Conservation (phyloP, 371 early-diverging fungal genomes). For the Massospora cicadina region DNA sequence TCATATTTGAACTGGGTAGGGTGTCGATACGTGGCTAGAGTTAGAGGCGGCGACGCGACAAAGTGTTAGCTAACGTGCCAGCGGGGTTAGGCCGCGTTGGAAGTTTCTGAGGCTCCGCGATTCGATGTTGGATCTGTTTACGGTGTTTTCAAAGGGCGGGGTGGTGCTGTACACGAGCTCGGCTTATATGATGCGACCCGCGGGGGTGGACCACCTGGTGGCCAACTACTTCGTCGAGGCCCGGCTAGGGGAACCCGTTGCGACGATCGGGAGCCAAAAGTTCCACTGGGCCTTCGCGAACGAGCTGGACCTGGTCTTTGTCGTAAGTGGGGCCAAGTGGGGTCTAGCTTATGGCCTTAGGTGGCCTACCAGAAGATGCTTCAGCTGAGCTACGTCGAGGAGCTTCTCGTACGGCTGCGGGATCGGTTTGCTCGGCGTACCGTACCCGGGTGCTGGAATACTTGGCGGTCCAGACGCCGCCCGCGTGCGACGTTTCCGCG, state of each 20-base stretch:
- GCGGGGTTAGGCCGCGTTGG: too few species aligned
- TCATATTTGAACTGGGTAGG: too few species aligned
- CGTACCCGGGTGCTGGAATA: background rate
- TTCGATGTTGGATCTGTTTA: conserved; percentile 67
- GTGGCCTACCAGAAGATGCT: conserved; percentile 81
- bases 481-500: background rate
- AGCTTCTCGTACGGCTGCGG: conserved; percentile 43
- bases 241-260: conserved; percentile 35
- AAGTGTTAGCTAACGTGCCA: too few species aligned
- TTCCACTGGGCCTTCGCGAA: conserved; percentile 74
- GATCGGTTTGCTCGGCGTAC: conserved; percentile 11
- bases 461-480: background rate
- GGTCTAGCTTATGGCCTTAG: conserved; percentile 18
- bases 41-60: too few species aligned
- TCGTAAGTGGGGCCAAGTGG: conserved; percentile 25
- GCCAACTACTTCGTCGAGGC: conserved; percentile 64
- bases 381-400: conserved; percentile 67
- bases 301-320: conserved; percentile 71
- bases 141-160: conserved; percentile 63
- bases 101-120: too few species aligned
- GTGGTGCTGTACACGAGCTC: conserved; percentile 59
- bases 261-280: conserved; percentile 40
- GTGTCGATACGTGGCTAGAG: too few species aligned
- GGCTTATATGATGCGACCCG: conserved; percentile 28
- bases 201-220: conserved; percentile 56